Base-by-base conservation (phyloP, 1,284 basidiomycete species). In the Trametes versicolor region DNA sequence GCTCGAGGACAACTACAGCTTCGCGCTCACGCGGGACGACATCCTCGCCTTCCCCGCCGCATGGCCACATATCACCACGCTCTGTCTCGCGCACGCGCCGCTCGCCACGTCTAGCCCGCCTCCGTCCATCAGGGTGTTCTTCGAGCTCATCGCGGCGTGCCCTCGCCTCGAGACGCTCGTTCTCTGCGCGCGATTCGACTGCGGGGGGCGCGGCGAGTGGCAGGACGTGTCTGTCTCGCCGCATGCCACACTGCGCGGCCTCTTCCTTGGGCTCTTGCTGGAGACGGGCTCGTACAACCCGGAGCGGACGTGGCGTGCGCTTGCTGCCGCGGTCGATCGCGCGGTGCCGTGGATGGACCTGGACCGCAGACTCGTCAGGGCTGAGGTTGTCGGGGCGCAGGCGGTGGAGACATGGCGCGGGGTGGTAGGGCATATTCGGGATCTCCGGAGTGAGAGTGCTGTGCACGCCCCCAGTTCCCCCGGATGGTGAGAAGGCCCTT, bases 261-360 rank as follows among this genome's bases (percentile, higher is more conserved):
- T 62, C 8, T 62, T 62, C 53, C 47, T 62, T 9, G 53, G 53
- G 8, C 60, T 62, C 25, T 47, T 50, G 12, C 36, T 36, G 9
- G 60, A 62, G 47, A 62, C 60, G 8, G 53, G 53, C 47, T 62
- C 60, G 25, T 62, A 62, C 37, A 45, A 34, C 29, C 60, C 60
- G 37, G 60, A 56, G 37, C 56, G 36, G 53, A 62, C 60, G n/a
- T 62, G 60, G 60, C 60, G 36, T n/a, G 60, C 48, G 13, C 60
- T 62, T 13, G 60, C 60, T 12, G 52, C 45, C 2, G 37, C 47
- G 27, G 36, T 62, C 10, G 47, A 56, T 15, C 60, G 53, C 9
- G 56, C 37, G 29, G 49, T 56, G 25, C 60, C 60, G 12, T 25
- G 2, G 21, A 36, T 62, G 36, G 37, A 55, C 25, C 3, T 19